Percentiles rank a stretch among this genome's conserved stretches.
These are phyloP conservation scores for Fusarium hostae DNA, from an alignment of 2,329 filamentous ascomycete genomes.

Conservation along the genomic window DNA sequence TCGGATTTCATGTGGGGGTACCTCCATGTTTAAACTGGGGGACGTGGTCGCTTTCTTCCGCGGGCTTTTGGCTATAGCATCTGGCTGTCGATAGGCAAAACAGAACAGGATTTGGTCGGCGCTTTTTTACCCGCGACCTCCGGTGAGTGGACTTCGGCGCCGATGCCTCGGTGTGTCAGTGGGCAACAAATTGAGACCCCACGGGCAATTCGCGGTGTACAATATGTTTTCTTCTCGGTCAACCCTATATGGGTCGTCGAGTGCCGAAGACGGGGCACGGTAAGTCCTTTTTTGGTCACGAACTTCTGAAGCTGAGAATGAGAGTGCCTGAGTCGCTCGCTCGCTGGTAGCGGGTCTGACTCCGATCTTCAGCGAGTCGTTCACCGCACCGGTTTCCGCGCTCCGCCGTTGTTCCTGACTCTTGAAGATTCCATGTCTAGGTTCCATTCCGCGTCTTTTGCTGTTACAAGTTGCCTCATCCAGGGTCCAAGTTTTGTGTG, in stretches of 20 bases:
- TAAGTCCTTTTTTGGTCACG: conserved; percentile 24
- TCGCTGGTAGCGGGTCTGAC: conserved; percentile 24
- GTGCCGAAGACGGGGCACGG: conserved; percentile 15
- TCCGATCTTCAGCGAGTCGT: conserved; percentile 12
- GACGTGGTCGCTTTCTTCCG: conserved; percentile 27
- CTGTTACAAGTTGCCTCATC: conserved; percentile 6
- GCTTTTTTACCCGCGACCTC: conserved; percentile 28
- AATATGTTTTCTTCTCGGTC: conserved; percentile 19
- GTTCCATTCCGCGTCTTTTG: not conserved
- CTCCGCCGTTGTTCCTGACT: conserved; percentile 14
- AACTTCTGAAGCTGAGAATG: conserved; percentile 21
- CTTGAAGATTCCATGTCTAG: not conserved
- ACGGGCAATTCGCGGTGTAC: conserved; percentile 37
- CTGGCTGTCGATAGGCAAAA: conserved; percentile 10
- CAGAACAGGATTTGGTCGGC: conserved; percentile 25
- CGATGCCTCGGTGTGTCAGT: conserved; percentile 40
- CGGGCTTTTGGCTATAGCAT: conserved; percentile 5
- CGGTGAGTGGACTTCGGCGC: conserved; percentile 25
- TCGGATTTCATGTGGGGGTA: conserved; percentile 43
- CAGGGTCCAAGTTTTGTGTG: conserved; percentile 7
- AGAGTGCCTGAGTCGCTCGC: conserved; percentile 21
- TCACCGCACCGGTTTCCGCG: conserved; percentile 24
- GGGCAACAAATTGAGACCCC: conserved; percentile 18
- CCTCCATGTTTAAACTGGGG: conserved; percentile 29
- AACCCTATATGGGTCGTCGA: conserved; percentile 28